phyloP scores from a whole-genome alignment of 139 green algal genomes.

The Astrephomene gubernaculifera region DNA sequence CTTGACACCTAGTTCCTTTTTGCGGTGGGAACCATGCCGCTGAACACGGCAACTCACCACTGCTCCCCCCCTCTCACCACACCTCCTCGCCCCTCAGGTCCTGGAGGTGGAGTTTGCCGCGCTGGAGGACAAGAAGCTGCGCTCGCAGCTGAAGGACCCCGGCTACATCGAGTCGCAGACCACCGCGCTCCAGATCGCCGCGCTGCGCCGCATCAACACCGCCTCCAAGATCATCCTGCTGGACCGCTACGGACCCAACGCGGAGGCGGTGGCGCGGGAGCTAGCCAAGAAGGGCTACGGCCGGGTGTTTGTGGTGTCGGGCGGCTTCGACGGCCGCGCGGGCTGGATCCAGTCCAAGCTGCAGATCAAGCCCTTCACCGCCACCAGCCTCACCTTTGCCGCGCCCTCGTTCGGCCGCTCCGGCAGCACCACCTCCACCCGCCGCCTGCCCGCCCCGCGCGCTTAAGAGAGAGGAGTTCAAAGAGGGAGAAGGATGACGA shows the following conservation, averaged over 20 bases:
- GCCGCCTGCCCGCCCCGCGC: constrained; percentile 46
- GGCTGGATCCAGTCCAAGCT: constrained; percentile 86
- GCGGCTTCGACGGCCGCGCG: constrained; percentile 77
- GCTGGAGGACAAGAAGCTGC: constrained; percentile 78
- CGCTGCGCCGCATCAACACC: constrained; percentile 77
- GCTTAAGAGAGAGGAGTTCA: not conserved
- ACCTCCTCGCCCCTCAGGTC: constrained; percentile 29
- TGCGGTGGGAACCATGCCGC: too few relatives aligned
- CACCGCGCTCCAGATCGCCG: constrained; percentile 83
- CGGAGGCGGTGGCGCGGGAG: constrained; percentile 79
- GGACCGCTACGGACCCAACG: constrained; percentile 76
- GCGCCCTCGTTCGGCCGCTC: not conserved
- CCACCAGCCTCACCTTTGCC: constrained; percentile 46
- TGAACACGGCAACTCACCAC: too few relatives aligned
- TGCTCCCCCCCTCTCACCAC: too few relatives aligned
- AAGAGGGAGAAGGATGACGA: too few relatives aligned
- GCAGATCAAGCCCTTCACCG: constrained; percentile 73
- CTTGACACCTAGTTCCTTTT: too few relatives aligned
- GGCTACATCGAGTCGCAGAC: constrained; percentile 65
- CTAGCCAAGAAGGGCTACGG: constrained; percentile 77
- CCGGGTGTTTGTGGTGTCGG: constrained; percentile 53
- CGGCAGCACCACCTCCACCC: constrained; percentile 38
- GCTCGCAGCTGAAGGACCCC: constrained; percentile 74
- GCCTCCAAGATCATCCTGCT: constrained; percentile 80
- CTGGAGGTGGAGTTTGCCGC: constrained; percentile 86